Conservation (phyloP, 306 rosid genomes). For the Cicer judaicum region DNA sequence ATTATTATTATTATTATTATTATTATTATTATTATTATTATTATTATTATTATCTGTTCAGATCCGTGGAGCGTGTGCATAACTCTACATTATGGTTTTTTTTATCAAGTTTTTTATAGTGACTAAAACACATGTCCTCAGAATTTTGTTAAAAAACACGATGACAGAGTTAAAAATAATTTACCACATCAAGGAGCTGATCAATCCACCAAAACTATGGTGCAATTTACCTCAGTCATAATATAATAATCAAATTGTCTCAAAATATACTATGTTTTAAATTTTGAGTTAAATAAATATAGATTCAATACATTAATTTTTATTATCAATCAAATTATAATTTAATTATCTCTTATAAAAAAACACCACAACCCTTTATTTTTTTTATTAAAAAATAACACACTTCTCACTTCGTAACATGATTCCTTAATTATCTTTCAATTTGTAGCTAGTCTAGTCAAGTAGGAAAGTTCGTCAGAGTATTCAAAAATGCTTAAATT, state of each 20-base stretch:
- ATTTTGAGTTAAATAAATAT: too few relatives aligned
- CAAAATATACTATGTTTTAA: too few relatives aligned
- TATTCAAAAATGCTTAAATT: slow-evolving; percentile 49
- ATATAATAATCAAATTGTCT: not conserved
- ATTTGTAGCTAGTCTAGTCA: not conserved
- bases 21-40: too few relatives aligned
- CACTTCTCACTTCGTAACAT: too few relatives aligned
- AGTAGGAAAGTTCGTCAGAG: slow-evolving; percentile 43
- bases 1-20: too few relatives aligned
- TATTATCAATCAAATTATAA: too few relatives aligned
- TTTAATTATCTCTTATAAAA: too few relatives aligned
- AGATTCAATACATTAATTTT: too few relatives aligned
- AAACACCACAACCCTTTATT: too few relatives aligned
- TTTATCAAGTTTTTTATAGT: not conserved
- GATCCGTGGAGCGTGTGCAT: slow-evolving; percentile 30
- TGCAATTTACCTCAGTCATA: slow-evolving; percentile 40
- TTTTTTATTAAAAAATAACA: too few relatives aligned
- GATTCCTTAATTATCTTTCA: too few relatives aligned
- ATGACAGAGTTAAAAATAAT: slow-evolving; percentile 10
- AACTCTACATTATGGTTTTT: not conserved
- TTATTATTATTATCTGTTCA: not conserved
- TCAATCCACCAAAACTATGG: slow-evolving; percentile 17
- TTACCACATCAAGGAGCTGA: slow-evolving; percentile 9
- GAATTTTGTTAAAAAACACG: not conserved
- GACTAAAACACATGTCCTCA: not conserved